A percentile compares a stretch with the other conserved stretches of the same genome.
phyloP scores from a whole-genome alignment of 2,329 filamentous ascomycete species.

The Beauveria sp. region DNA sequence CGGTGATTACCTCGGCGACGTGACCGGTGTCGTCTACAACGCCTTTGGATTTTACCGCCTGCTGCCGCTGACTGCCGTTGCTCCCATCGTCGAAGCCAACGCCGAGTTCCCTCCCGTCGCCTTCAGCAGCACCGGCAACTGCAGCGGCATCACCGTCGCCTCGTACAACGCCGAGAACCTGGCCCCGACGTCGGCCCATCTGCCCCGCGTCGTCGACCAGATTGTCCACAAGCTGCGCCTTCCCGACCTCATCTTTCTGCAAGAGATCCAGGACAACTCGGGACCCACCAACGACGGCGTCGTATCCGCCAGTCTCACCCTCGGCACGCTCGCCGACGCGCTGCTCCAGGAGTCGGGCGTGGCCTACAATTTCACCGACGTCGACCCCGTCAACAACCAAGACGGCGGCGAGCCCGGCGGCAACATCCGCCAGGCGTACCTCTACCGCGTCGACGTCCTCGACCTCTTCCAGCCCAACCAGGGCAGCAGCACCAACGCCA shows the following conservation, averaged over 20 bases:
- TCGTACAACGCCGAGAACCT: slow-evolving; percentile 68
- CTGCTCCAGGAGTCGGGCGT: slow-evolving; percentile 42
- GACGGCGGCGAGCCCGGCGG: slow-evolving; percentile 63
- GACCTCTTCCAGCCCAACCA: slow-evolving; percentile 51
- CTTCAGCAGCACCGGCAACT: slow-evolving; percentile 47
- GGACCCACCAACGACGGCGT: slow-evolving; percentile 54
- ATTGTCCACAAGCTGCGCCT: slow-evolving; percentile 56
- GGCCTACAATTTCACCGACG: slow-evolving; percentile 51
- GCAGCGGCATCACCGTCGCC: slow-evolving; percentile 54
- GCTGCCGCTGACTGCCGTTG: slow-evolving; percentile 52
- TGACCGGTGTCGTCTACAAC: slow-evolving; percentile 61
- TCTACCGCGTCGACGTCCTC: slow-evolving; percentile 56
- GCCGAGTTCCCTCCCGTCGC: slow-evolving; percentile 41
- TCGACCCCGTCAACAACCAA: slow-evolving; percentile 49
- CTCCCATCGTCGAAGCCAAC: slow-evolving; percentile 38
- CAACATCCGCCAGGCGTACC: slow-evolving; percentile 64
- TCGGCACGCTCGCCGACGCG: slow-evolving; percentile 45
- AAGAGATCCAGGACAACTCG: slow-evolving; percentile 63
- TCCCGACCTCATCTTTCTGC: slow-evolving; percentile 60
- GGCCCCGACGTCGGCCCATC: slow-evolving; percentile 43
- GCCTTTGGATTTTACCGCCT: slow-evolving; percentile 63
- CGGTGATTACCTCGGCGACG: slow-evolving; percentile 55
- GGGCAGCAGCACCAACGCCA: slow-evolving; percentile 46
- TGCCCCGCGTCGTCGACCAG: slow-evolving; percentile 53
- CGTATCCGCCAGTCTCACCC: slow-evolving; percentile 48